Evolutionary conservation across 768 basidiomycete genomes (phyloP).

Genomic region (Hypholoma sublateritium): DNA sequence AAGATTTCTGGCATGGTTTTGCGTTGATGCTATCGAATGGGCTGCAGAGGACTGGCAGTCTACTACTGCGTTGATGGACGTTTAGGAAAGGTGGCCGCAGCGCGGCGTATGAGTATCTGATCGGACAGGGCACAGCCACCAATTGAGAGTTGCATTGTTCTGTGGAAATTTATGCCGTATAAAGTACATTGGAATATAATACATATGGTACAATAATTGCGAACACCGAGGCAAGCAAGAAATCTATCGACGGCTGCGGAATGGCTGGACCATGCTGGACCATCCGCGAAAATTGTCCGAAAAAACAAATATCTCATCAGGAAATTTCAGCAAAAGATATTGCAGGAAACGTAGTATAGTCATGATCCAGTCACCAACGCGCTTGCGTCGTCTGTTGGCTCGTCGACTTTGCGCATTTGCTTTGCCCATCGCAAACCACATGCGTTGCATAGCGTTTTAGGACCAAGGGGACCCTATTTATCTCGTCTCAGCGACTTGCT

Average conservation of each 20-base stretch:
- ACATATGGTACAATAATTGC: no score
- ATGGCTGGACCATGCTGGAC: no score
- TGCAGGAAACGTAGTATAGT: no score
- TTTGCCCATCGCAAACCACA: constrained; percentile 96
- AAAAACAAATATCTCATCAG: no score
- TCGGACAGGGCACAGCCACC: neutral
- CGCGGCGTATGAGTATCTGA: no score
- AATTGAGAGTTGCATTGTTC: no score
- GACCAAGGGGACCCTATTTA: constrained; percentile 84
- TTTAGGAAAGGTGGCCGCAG: neutral
- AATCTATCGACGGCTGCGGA: neutral
- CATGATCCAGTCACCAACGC: neutral
- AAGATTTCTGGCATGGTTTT: constrained; percentile 68
- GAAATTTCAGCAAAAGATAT: no score
- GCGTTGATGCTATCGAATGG: neutral
- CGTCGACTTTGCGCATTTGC: constrained; percentile 41
- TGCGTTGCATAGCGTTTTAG: constrained; percentile 97
- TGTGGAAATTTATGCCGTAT: no score
- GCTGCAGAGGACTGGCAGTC: constrained; percentile 82
- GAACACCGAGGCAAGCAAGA: neutral
- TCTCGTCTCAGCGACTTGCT: neutral
- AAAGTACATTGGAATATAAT: no score
- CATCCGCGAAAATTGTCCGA: neutral
- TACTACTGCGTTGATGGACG: constrained; percentile 55
- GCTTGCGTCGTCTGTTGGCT: constrained; percentile 20